phyloP scores from a whole-genome alignment of 345 rosid genomes.

The Hirschfeldia incana region DNA sequence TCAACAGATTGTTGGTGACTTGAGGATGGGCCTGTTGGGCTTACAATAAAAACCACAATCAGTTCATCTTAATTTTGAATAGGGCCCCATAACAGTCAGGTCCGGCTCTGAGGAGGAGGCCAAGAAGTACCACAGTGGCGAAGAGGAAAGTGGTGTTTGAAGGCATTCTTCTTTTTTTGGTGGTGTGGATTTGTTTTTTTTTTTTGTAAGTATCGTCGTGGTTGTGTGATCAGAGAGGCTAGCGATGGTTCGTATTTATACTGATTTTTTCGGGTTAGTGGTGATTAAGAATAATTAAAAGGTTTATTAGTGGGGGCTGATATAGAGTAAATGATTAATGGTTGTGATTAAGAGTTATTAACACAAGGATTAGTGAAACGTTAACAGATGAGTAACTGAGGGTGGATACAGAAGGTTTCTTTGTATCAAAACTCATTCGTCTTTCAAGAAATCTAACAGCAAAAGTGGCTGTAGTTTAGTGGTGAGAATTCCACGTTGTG shows the following conservation, averaged over 20 bases:
- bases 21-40: too few relatives aligned
- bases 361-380: constrained; percentile 12
- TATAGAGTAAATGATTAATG: constrained; percentile 13
- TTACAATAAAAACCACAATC: too few relatives aligned
- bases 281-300: constrained; percentile 1
- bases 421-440: not conserved
- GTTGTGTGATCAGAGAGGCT: constrained; percentile 1
- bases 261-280: not conserved
- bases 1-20: too few relatives aligned
- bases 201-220: not conserved
- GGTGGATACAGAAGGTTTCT: constrained; percentile 3
- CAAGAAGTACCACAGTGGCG: constrained; percentile 3
- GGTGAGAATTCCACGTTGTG: constrained; percentile 84
- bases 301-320: constrained; percentile 15
- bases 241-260: constrained; percentile 18
- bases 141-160: constrained; percentile 33
- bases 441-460: not conserved
- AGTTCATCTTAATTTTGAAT: too few relatives aligned
- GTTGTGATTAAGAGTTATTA: constrained; percentile 24
- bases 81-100: too few relatives aligned
- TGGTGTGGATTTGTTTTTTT: not conserved
- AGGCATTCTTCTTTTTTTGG: not conserved
- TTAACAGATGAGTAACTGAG: not conserved
- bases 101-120: constrained; percentile 5
- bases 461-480: constrained; percentile 70